Percentiles rank a stretch among this genome's conserved stretches.
Evolutionary conservation across 2,329 filamentous ascomycete genomes (phyloP).

Genomic region (Alternaria dauci): DNA sequence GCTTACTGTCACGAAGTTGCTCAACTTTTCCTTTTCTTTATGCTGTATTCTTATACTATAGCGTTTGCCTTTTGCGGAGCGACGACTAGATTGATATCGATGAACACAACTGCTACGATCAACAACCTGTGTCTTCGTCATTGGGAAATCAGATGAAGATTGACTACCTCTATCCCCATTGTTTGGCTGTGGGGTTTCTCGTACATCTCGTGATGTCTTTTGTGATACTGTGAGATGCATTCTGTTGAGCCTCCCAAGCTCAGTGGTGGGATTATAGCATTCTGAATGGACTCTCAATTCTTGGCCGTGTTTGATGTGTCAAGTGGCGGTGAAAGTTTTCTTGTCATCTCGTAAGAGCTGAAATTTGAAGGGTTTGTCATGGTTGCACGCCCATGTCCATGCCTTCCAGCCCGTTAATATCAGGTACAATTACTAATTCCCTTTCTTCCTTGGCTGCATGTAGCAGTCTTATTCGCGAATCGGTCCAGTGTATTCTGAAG

Average conservation of each 20-base stretch:
- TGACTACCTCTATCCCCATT: not conserved
- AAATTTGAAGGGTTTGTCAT: not conserved
- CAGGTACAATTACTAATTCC: not conserved
- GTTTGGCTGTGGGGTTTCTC: not conserved
- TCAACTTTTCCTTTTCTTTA: not conserved
- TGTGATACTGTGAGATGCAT: no score
- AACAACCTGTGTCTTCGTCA: not conserved
- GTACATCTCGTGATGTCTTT: not conserved
- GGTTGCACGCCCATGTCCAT: not conserved
- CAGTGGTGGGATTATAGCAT: not conserved
- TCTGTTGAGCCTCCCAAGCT: not conserved
- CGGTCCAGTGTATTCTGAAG: not conserved
- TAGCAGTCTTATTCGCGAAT: not conserved
- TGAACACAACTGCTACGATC: not conserved
- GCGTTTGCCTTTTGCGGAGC: not conserved
- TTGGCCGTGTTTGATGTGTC: not conserved
- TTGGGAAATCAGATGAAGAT: not conserved
- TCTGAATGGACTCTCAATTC: not conserved
- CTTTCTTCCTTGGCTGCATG: not conserved
- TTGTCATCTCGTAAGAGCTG: not conserved
- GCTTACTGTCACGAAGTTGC: not conserved
- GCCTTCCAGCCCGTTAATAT: not conserved
- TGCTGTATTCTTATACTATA: slow-evolving; percentile 6
- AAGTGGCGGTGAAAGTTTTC: not conserved
- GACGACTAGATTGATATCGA: slow-evolving; percentile 1